phyloP scores from a whole-genome alignment of 2,329 filamentous ascomycete genomes.

The Diplodia mutila region DNA sequence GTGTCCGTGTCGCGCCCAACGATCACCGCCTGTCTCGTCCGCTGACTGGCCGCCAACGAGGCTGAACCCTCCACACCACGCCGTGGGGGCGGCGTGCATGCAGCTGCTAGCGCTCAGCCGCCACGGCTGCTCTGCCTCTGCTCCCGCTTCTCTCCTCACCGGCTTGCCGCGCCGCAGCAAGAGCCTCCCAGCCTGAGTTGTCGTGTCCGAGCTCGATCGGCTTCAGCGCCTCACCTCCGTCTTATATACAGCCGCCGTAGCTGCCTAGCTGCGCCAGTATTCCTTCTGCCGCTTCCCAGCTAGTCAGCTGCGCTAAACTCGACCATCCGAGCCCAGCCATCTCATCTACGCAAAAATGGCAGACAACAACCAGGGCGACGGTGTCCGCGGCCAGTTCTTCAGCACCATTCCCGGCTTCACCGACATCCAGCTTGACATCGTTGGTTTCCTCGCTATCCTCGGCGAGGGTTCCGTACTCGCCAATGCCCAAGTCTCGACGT shows the following conservation, averaged over 20 bases:
- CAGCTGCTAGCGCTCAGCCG: constrained; percentile 13
- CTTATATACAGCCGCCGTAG: not conserved
- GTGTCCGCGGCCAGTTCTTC: constrained; percentile 8
- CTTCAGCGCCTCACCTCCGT: too few relatives aligned
- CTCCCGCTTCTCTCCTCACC: not conserved
- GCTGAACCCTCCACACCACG: not conserved
- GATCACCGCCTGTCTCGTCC: not conserved
- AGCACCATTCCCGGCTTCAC: constrained; percentile 24
- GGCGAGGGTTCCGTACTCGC: constrained; percentile 56
- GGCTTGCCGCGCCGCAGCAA: not conserved
- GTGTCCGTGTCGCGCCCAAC: not conserved
- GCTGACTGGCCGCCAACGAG: constrained; percentile 10
- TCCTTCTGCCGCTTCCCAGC: not conserved
- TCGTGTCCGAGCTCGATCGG: constrained; percentile 4
- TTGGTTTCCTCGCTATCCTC: constrained; percentile 59
- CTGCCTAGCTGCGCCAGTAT: constrained; percentile 1
- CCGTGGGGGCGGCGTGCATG: constrained; percentile 20
- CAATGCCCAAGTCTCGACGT: constrained; percentile 55
- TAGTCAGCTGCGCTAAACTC: constrained; percentile 3
- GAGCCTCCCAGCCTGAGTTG: constrained; percentile 1
- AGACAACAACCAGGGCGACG: constrained; percentile 1
- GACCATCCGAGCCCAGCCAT: too few relatives aligned
- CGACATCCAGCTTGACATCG: constrained; percentile 57
- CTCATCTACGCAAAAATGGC: not conserved
- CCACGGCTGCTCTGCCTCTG: not conserved